Evolutionary conservation across 176 grass and related monocot genomes (phyloP), one percentile per base, ranked within the genome.

Genomic region (Otatea glauca): DNA sequence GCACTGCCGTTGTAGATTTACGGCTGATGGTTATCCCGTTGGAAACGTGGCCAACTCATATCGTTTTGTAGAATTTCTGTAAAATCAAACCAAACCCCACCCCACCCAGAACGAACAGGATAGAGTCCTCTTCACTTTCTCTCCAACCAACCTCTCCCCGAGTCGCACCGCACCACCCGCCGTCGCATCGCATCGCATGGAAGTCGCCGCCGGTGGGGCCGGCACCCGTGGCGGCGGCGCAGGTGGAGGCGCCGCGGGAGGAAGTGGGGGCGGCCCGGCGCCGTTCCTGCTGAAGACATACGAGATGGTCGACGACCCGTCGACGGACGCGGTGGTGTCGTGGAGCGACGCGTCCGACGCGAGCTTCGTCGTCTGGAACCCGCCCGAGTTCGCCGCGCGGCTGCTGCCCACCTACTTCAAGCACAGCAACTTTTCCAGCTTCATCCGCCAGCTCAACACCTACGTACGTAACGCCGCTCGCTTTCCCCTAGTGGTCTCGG

Each of bases 391-490:
- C 69, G 85, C 93, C 0, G 92, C 89, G 4, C 85, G 77, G 32
- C 86, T 95, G 48, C 87, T 98, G 12, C 93, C 93, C 13, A 67
- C 80, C 68, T 98, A 90, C 78, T 98, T 98, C 83, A 98, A 98
- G 89, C 96, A 98, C 89, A 95, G 81, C 82, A 98, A 95, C 68
- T 95, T 98, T 83, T 95, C 96, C 80, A 98, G 96, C 89, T 98
- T 98, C 91, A 95, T 98, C 78, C 96, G 96, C 25, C 96, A 98
- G 93, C 96, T 98, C 80, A 98, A 98, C 83, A 98, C 96, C 39
- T 98, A 98, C 86, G 90, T 97, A 78, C 83, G 21, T 83, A 20
- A 55, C 68, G 11, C 49, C 51, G 3, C 21, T 23, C n/a, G 41
- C 44, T 39, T 35, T 16, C 21, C 68, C 38, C 20, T 29, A 15